Percentiles rank a stretch among this genome's conserved stretches.
phyloP scores from a whole-genome alignment of 306 rosid species.

The Trifolium dubium region DNA sequence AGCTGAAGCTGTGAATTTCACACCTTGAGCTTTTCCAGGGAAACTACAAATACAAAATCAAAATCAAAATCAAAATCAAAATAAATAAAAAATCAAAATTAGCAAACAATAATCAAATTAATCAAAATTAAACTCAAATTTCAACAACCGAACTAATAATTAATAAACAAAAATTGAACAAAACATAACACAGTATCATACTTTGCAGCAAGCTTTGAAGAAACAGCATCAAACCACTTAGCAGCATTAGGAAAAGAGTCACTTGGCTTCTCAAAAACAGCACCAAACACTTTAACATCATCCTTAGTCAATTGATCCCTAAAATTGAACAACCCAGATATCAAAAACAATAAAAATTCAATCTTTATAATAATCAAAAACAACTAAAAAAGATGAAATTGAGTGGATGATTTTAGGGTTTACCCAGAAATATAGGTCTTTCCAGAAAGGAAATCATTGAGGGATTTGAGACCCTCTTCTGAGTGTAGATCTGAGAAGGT shows the following conservation, averaged over 20 bases:
- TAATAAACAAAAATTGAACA: background rate
- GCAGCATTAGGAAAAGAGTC: constrained; percentile 58
- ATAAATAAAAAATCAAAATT: background rate
- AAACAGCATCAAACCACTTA: constrained; percentile 71
- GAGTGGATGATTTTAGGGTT: constrained; percentile 4
- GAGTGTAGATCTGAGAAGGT: constrained; percentile 88
- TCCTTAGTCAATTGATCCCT: constrained; percentile 76
- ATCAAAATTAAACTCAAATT: background rate
- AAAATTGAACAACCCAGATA: constrained; percentile 8
- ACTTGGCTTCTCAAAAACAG: constrained; percentile 63
- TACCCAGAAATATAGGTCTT: constrained; percentile 82
- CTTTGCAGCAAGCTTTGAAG: constrained; percentile 68
- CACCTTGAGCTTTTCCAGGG: constrained; percentile 81
- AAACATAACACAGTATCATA: constrained; percentile 38
- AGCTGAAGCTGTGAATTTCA: constrained; percentile 52
- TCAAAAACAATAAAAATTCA: background rate
- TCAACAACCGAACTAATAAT: background rate
- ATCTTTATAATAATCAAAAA: background rate
- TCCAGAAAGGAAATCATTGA: constrained; percentile 65
- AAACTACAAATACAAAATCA: constrained; percentile 49
- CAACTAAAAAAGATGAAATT: background rate
- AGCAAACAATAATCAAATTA: background rate
- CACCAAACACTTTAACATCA: constrained; percentile 77
- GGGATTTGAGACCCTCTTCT: constrained; percentile 78
- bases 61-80: background rate